Evolutionary conservation across 176 grass and related monocot genomes (phyloP).

Genomic region (Phyllostachys edulis): DNA sequence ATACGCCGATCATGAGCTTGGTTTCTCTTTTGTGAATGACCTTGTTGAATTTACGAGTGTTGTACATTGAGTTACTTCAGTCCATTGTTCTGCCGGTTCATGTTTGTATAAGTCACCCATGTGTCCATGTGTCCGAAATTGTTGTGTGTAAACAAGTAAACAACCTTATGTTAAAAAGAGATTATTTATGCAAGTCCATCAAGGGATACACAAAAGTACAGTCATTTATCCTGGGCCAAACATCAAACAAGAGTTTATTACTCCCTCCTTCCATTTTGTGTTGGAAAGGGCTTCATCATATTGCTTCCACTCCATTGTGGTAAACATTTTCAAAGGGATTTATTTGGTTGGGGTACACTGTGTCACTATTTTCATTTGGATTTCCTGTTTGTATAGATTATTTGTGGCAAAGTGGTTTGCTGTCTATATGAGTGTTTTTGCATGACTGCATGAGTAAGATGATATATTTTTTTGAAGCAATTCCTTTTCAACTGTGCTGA

Average conservation of each 20-base stretch:
- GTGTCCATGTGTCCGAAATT: neutral
- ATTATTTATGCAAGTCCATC: neutral
- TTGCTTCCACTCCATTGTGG: neutral
- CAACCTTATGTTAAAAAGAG: neutral
- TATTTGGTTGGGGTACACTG: neutral
- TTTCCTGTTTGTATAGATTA: slow-evolving; percentile 11
- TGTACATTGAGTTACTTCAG: neutral
- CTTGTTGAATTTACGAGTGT: neutral
- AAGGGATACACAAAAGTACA: neutral
- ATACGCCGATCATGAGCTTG: too few species aligned
- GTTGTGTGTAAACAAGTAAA: neutral
- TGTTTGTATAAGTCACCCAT: neutral
- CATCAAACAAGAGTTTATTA: neutral
- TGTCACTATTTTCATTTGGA: neutral
- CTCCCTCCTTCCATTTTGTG: neutral
- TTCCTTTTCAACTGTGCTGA: neutral
- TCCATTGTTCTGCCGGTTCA: neutral
- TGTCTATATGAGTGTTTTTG: slow-evolving; percentile 8
- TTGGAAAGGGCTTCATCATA: neutral
- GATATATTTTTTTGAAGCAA: neutral
- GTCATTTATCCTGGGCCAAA: neutral
- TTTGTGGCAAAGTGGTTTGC: slow-evolving; percentile 15
- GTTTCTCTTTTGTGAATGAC: neutral
- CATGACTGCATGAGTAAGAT: neutral
- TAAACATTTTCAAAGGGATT: neutral